A percentile compares a stretch with the other conserved stretches of the same genome.
These are phyloP conservation scores for Magnusiomyces suaveolens DNA, from an alignment of 1,139 yeast species.

Conservation along the genomic window DNA sequence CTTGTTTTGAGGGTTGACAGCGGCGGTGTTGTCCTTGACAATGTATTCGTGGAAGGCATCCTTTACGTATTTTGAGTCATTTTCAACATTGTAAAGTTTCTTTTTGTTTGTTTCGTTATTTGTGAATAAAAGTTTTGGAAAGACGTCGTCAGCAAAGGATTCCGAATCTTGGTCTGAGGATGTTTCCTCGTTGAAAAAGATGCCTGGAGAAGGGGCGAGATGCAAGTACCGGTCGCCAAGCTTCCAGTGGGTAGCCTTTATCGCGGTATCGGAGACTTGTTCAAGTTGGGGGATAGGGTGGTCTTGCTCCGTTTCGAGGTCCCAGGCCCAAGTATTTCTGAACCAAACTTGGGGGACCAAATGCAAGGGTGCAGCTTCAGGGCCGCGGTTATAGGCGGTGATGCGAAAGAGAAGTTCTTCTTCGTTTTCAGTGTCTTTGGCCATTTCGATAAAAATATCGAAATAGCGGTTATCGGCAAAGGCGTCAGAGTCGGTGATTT, in stretches of 20 bases:
- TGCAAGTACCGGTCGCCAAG: constrained; percentile 63
- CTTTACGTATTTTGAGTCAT: constrained; percentile 50
- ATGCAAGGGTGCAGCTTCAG: constrained; percentile 78
- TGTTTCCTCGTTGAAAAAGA: constrained; percentile 22
- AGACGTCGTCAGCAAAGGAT: constrained; percentile 51
- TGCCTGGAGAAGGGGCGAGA: constrained; percentile 87
- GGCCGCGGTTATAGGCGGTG: constrained; percentile 83
- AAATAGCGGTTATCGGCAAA: constrained; percentile 76
- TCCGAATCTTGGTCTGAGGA: constrained; percentile 12
- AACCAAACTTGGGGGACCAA: constrained; percentile 76
- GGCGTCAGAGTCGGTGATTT: constrained; percentile 64
- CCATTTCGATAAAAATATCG: constrained; percentile 87
- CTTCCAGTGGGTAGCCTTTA: constrained; percentile 58
- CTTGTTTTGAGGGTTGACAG: constrained; percentile 54
- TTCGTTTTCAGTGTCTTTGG: constrained; percentile 74
- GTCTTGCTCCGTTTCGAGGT: constrained; percentile 43
- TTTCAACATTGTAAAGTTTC: constrained; percentile 54
- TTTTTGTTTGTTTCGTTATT: constrained; percentile 79
- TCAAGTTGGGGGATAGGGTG: constrained; percentile 45
- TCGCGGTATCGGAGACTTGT: constrained; percentile 32
- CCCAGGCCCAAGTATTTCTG: constrained; percentile 95
- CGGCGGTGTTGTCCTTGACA: constrained; percentile 49
- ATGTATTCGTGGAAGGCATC: constrained; percentile 88
- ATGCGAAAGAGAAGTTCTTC: constrained; percentile 74
- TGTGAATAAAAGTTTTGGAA: constrained; percentile 69